phyloP scores from a whole-genome alignment of 1,284 basidiomycete species.

The Boletus subluridellus region DNA sequence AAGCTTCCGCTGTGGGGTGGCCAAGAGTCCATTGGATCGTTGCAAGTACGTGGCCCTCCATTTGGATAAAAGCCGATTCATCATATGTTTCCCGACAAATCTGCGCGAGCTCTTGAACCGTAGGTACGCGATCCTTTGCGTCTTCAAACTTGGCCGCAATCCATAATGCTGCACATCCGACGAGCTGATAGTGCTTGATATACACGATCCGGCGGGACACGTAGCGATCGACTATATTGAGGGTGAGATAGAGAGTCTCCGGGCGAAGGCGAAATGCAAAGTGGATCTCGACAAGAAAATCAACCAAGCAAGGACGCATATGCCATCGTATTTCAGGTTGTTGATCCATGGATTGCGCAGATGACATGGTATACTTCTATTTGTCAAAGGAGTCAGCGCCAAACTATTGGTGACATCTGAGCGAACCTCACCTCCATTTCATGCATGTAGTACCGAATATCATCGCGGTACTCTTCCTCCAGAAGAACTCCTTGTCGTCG shows the following conservation, averaged over 20 bases:
- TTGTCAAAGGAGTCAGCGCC: conserved; percentile 14
- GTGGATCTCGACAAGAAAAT: conserved; percentile 98
- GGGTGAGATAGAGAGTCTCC: conserved; percentile 95
- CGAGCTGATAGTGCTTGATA: conserved; percentile 99
- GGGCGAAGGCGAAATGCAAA: conserved; percentile 95
- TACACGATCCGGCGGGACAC: conserved; percentile 98
- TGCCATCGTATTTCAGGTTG: conserved; percentile 97
- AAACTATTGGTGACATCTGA: conserved; percentile 4
- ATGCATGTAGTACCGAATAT: conserved; percentile 91
- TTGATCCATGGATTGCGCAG: conserved; percentile 93
- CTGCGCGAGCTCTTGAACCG: conserved; percentile 88
- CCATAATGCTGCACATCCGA: conserved; percentile 97
- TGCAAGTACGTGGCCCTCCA: conserved; percentile 95
- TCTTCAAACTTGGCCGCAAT: conserved; percentile 99
- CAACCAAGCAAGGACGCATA: conserved; percentile 99
- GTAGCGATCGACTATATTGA: conserved; percentile 99
- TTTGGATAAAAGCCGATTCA: conserved; percentile 92
- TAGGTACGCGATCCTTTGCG: conserved; percentile 96
- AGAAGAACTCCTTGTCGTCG: conserved; percentile 66
- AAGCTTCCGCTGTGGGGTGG: conserved; percentile 97
- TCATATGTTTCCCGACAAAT: conserved; percentile 96
- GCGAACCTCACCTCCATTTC: conserved; percentile 86
- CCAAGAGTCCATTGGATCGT: conserved; percentile 97
- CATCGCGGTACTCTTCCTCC: conserved; percentile 94
- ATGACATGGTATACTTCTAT: conserved; percentile 83